Base-by-base conservation (phyloP, 305 asterid genomes). In the Fraxinus ornus region DNA sequence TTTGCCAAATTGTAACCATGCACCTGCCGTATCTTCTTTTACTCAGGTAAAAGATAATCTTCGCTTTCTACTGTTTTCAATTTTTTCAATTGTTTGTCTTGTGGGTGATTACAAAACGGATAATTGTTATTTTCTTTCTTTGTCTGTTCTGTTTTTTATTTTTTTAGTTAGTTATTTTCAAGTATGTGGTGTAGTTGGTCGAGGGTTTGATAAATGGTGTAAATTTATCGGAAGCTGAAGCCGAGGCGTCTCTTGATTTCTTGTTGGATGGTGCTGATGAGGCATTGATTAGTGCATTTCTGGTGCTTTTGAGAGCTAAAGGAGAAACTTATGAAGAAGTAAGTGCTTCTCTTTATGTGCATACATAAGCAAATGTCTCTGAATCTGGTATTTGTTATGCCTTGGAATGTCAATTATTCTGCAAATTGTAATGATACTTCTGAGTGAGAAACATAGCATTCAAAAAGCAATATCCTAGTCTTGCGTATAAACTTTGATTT, bases 261-360 rank as follows among this genome's bases (percentile, higher is more conserved):
- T 89, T 95, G 88, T 86, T 95, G 93, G 92, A 88, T 84, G 94
- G 93, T 75, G 98, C 95, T 71, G 95, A 94, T 78, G 99, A 95
- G 86, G 95, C 97, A 41, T 83, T 93, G 90, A 93, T 94, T 77
- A 91, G 99, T 81, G 99, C 98, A 0, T 95, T 95, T 88, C 92
- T 95, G 89, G 98, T 95, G 90, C 92, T 95, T 9, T 78, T 95
- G 92, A 92, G 99, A 88, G 95, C 99, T 55, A 95, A 95, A 85
- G 99, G 99, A 64, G 99, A 95, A 90, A 94, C 98, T 41, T 92
- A 85, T 87, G 97, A 94, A 88, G 98, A 94, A 88, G 98, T 93
- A 85, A 84, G 96, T 86, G 81, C 6, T 72, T 70, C 52, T 41
- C 36, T 77, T 74, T 62, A 24, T 39, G 19, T 80, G 7, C 37